Base-by-base conservation (phyloP, 192 early-diverging fungal genomes). In the Coemansia sp. region DNA sequence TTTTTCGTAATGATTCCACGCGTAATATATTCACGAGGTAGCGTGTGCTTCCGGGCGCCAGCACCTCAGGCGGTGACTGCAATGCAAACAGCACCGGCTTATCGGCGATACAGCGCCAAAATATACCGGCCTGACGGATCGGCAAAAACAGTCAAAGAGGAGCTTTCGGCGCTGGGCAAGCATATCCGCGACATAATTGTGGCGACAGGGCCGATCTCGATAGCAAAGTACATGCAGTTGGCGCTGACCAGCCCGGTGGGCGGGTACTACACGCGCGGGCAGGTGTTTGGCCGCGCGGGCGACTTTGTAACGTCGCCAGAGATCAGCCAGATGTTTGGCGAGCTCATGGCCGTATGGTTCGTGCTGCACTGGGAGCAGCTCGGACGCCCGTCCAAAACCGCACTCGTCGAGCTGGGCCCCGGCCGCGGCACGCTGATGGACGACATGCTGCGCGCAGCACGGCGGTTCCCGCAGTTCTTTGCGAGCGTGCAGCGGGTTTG, bases 271-370 rank as follows among this genome's bases (percentile, higher is more conserved):
- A 96, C 91, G 82, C 81, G 85, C 47, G 86, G 88, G 1, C 91
- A 96, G 63, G 91, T 95, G 9, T 92, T 99, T 82, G 97, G 97
- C 16, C 60, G 65, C 10, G 54, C 90, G 54, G 95, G 95, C 12
- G 97, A 99, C 62, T 99, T 99, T 80, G 87, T 88, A 16, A 99
- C 97, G 5, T 93, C 92, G 8, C 97, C 97, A 4, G 97, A 99
- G 71, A 94, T 99, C 67, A 91, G 88, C 66, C 95, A 98, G 80
- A 91, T 97, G 87, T 98, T 97, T 89, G 95, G 97, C 29, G 96
- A 96, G 86, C 50, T 97, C 3, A 64, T 95, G 33, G 95, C 88
- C 9, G 84, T 98, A 5, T 97, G 93, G 93, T 92, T 91, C 54
- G 75, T 93, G 18, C 71, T 88, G 12, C 86, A 91, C 47, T 97